Evolutionary conservation across 2,329 filamentous ascomycete genomes (phyloP).

Genomic region (Penicillium sp.): DNA sequence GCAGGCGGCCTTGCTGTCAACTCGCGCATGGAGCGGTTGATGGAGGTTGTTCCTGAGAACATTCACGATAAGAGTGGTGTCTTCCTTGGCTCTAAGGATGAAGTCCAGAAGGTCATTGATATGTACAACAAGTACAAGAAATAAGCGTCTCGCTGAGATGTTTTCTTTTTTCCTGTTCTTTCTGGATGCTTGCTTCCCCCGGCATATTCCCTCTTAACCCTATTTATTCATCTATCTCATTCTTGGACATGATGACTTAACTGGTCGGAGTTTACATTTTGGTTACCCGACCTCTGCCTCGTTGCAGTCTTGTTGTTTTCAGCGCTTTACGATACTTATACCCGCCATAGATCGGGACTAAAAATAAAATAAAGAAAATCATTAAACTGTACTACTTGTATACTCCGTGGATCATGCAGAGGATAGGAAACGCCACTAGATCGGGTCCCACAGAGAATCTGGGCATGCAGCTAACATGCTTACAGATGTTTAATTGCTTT

Average conservation of each 20-base stretch:
- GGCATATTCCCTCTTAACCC: slow-evolving; percentile 1
- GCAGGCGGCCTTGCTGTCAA: slow-evolving; percentile 91
- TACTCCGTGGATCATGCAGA: background rate
- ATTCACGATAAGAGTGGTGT: slow-evolving; percentile 97
- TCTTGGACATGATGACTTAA: slow-evolving; percentile 12
- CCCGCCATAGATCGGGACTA: slow-evolving; percentile 5
- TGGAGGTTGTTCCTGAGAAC: slow-evolving; percentile 81
- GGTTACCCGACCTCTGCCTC: slow-evolving; percentile 2
- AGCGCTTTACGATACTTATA: slow-evolving; percentile 13
- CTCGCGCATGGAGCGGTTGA: slow-evolving; percentile 85
- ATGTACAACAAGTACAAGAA: slow-evolving; percentile 61
- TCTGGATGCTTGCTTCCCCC: slow-evolving; percentile 2
- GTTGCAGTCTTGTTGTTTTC: slow-evolving; percentile 4
- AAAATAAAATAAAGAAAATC: slow-evolving; percentile 9
- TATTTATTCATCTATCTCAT: slow-evolving; percentile 5
- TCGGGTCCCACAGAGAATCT: background rate
- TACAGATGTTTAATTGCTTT: background rate
- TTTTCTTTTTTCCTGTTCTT: background rate
- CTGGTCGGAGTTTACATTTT: slow-evolving; percentile 1
- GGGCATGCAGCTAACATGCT: background rate
- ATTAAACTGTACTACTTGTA: slow-evolving; percentile 1
- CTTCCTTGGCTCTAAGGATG: slow-evolving; percentile 90
- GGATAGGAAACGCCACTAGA: background rate
- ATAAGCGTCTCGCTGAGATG: slow-evolving; percentile 16
- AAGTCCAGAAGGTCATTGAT: slow-evolving; percentile 91